Conservation (phyloP, 495 filamentous ascomycete species). For the Hypoxylon cercidicola region DNA sequence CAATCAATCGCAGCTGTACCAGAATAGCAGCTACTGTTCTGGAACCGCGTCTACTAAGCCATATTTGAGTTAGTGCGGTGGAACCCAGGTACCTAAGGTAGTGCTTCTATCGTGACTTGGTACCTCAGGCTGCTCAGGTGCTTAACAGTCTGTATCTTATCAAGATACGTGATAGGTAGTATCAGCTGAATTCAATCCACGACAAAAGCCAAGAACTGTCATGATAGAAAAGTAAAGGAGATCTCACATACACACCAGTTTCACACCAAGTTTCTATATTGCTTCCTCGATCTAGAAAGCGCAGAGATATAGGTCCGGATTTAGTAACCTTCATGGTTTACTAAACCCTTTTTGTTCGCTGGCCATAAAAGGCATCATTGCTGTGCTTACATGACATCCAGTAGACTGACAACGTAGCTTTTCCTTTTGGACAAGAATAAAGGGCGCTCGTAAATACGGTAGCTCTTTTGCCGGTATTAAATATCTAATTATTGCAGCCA, state of each 20-base stretch:
- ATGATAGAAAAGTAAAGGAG: not conserved
- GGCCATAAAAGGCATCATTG: not conserved
- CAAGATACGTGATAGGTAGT: not conserved
- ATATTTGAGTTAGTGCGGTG: conserved; percentile 16
- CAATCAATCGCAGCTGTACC: conserved; percentile 33
- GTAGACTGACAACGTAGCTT: not conserved
- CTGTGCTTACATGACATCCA: not conserved
- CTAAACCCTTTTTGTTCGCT: not conserved
- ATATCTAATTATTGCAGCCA: not conserved
- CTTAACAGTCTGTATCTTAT: not conserved
- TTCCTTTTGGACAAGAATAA: conserved; percentile 5
- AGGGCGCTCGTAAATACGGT: not conserved
- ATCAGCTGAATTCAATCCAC: not conserved
- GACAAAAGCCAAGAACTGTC: not conserved
- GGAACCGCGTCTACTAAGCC: conserved; percentile 21
- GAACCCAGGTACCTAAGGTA: conserved; percentile 24
- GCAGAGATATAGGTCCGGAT: too few species aligned
- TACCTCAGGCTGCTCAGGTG: not conserved
- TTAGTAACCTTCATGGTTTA: not conserved
- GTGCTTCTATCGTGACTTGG: conserved; percentile 26
- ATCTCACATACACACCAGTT: too few species aligned
- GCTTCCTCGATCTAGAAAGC: too few species aligned
- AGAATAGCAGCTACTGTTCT: conserved; percentile 20
- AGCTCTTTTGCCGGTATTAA: not conserved
- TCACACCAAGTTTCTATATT: too few species aligned